Percentiles rank a stretch among this genome's conserved stretches.
phyloP scores from a whole-genome alignment of 208 protist species.

The Hexamita inflata region DNA sequence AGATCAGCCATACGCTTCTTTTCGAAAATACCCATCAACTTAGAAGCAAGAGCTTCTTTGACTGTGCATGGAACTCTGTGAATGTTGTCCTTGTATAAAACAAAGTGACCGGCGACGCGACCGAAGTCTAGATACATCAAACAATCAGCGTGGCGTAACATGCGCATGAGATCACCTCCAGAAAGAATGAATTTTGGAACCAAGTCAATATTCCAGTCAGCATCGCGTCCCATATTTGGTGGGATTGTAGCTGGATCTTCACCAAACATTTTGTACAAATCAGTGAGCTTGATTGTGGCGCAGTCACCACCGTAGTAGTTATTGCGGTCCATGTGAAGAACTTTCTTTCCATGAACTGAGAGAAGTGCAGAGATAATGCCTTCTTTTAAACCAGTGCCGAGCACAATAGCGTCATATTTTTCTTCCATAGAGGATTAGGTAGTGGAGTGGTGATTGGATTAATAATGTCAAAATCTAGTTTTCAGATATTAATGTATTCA shows the following conservation, averaged over 20 bases:
- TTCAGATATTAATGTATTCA: too few relatives aligned
- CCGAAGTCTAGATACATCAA: slow-evolving; percentile 97
- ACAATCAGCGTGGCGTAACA: slow-evolving; percentile 87
- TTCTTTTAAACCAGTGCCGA: slow-evolving; percentile 76
- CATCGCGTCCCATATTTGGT: slow-evolving; percentile 60
- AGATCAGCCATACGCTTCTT: slow-evolving; percentile 36
- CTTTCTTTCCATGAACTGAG: slow-evolving; percentile 80
- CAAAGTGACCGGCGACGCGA: slow-evolving; percentile 82
- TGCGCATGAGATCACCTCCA: slow-evolving; percentile 69
- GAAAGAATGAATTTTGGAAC: slow-evolving; percentile 98
- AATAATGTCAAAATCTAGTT: too few relatives aligned
- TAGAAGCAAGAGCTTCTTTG: slow-evolving; percentile 75
- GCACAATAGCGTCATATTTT: slow-evolving; percentile 86
- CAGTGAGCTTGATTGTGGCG: slow-evolving; percentile 88
- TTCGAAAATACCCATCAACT: slow-evolving; percentile 63
- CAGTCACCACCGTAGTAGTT: slow-evolving; percentile 95
- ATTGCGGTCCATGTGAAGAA: slow-evolving; percentile 97
- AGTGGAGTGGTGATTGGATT: too few relatives aligned
- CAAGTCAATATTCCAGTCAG: slow-evolving; percentile 95
- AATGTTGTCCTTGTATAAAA: slow-evolving; percentile 74
- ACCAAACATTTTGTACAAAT: slow-evolving; percentile 80
- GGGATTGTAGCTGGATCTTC: slow-evolving; percentile 55
- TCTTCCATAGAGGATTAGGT: too few relatives aligned
- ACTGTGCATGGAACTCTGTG: slow-evolving; percentile 83
- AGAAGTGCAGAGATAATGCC: slow-evolving; percentile 55